Evolutionary conservation across 805 yeast species (phyloP).

Genomic region (Yarrowia sp.): DNA sequence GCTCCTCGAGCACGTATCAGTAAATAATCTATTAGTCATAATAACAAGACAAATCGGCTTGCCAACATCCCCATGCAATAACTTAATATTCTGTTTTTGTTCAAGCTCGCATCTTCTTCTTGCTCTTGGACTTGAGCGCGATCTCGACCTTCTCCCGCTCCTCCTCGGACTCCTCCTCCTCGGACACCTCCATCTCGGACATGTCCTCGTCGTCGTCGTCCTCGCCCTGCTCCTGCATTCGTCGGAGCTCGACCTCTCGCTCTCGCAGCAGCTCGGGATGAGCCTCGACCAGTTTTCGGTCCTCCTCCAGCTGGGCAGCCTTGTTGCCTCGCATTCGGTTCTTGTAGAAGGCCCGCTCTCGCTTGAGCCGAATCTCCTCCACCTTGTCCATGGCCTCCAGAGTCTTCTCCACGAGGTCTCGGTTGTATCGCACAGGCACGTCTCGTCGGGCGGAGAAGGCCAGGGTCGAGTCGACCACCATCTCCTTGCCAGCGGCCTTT

Average conservation of each 20-base stretch:
- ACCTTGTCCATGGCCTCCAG: slow-evolving; percentile 93
- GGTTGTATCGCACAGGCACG: slow-evolving; percentile 95
- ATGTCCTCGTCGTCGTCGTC: slow-evolving; percentile 46
- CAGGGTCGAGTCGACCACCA: slow-evolving; percentile 94
- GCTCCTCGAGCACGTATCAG: neutral
- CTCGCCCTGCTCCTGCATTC: slow-evolving; percentile 54
- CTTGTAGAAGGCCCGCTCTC: slow-evolving; percentile 98
- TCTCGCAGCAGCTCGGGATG: slow-evolving; percentile 86
- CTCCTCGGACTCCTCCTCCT: slow-evolving; percentile 38
- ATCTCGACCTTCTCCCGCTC: slow-evolving; percentile 19
- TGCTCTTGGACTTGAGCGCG: slow-evolving; percentile 23
- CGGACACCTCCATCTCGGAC: slow-evolving; percentile 48
- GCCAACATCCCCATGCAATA: slow-evolving; percentile 6
- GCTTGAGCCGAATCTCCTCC: slow-evolving; percentile 91
- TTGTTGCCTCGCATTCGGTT: slow-evolving; percentile 98
- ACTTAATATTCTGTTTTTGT: neutral
- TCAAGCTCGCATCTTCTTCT: slow-evolving; percentile 10
- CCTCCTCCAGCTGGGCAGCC: slow-evolving; percentile 79
- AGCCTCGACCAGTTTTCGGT: slow-evolving; percentile 81
- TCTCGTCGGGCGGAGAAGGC: slow-evolving; percentile 97
- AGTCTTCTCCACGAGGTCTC: slow-evolving; percentile 93
- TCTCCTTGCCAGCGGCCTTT: slow-evolving; percentile 97
- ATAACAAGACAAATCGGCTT: neutral
- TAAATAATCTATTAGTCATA: neutral
- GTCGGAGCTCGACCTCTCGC: slow-evolving; percentile 89